Percentiles rank a stretch among this genome's conserved stretches.
phyloP scores from a whole-genome alignment of 2,329 filamentous ascomycete species.

The Cytospora leucostoma region DNA sequence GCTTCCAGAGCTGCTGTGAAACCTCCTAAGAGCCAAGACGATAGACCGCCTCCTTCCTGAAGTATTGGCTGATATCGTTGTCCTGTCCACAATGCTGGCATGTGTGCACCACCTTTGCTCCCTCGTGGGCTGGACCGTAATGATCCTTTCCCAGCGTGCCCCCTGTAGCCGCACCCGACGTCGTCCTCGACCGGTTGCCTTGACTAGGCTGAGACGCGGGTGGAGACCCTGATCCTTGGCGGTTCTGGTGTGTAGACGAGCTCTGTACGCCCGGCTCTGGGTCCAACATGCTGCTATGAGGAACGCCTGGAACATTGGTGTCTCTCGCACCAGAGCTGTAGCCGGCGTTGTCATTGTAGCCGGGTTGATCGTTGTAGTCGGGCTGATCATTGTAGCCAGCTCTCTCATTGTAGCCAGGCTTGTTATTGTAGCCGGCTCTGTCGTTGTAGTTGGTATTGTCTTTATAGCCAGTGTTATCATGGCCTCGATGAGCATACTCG shows the following conservation, averaged over 20 bases:
- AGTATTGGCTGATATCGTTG: slow-evolving; percentile 32
- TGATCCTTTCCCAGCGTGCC: slow-evolving; percentile 20
- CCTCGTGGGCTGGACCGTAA: slow-evolving; percentile 31
- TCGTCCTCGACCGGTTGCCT: not conserved
- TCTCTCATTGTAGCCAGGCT: not conserved
- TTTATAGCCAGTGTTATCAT: slow-evolving; percentile 6
- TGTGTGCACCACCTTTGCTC: slow-evolving; percentile 29
- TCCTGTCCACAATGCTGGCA: slow-evolving; percentile 31
- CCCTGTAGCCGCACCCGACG: not conserved
- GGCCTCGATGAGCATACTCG: slow-evolving; percentile 21
- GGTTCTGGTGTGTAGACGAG: slow-evolving; percentile 6
- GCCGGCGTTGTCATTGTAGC: slow-evolving; percentile 1
- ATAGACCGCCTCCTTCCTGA: slow-evolving; percentile 32
- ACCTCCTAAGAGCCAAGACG: slow-evolving; percentile 26
- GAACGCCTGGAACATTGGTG: slow-evolving; percentile 9
- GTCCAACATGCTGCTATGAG: slow-evolving; percentile 26
- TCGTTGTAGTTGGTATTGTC: not conserved
- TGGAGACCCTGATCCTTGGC: not conserved
- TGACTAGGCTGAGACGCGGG: not conserved
- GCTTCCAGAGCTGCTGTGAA: too few relatives aligned
- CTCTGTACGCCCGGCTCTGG: slow-evolving; percentile 8
- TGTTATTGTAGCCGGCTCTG: not conserved
- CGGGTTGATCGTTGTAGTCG: not conserved
- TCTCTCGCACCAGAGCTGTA: slow-evolving; percentile 1
- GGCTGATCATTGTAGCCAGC: slow-evolving; percentile 4